Evolutionary conservation across 768 basidiomycete genomes (phyloP).

Genomic region (Mycena epipterygia): DNA sequence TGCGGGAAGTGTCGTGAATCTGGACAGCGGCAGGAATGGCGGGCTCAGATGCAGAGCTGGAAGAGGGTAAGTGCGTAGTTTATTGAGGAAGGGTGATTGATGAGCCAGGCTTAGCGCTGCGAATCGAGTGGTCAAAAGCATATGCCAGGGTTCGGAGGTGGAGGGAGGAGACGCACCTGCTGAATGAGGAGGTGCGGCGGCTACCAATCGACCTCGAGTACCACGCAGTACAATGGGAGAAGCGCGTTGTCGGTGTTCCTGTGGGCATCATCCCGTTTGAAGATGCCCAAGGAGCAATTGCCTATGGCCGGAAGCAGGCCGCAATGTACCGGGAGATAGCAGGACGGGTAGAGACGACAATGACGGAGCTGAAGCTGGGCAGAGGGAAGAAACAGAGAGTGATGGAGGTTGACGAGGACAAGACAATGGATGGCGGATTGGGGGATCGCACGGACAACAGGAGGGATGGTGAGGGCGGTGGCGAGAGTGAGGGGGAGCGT

Average conservation of each 20-base stretch:
- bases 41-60: slow-evolving; percentile 9
- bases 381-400: background rate
- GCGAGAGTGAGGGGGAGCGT: background rate
- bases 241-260: background rate
- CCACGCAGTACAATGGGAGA: background rate
- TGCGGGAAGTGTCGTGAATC: slow-evolving; percentile 21
- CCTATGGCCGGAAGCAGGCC: slow-evolving; percentile 2
- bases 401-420: background rate
- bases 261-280: background rate
- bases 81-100: background rate
- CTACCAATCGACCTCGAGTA: background rate
- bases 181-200: slow-evolving; percentile 30
- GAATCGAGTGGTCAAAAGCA: slow-evolving; percentile 32
- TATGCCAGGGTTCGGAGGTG: slow-evolving; percentile 17
- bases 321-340: background rate
- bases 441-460: background rate
- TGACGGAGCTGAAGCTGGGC: background rate
- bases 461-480: background rate
- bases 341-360: background rate
- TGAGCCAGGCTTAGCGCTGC: slow-evolving; percentile 8
- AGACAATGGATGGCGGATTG: background rate
- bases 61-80: background rate
- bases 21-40: slow-evolving; percentile 14
- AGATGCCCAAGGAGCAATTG: background rate
- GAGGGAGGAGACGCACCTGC: slow-evolving; percentile 27